These are phyloP conservation scores for Microcyclosporella mali DNA, from an alignment of 2,329 filamentous ascomycete species.

Conservation along the genomic window DNA sequence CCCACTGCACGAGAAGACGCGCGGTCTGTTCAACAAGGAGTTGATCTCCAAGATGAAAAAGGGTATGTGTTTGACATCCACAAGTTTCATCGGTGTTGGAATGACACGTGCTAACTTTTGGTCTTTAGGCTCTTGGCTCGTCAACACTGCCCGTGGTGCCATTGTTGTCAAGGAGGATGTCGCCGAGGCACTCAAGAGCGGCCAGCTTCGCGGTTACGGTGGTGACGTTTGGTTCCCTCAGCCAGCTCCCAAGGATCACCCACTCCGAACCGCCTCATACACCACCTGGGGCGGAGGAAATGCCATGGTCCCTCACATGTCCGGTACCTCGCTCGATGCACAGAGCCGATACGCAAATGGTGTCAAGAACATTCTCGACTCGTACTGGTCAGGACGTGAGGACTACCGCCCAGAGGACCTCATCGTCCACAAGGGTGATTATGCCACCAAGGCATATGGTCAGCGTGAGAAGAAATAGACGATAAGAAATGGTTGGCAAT, in stretches of 20 bases:
- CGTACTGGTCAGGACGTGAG: conserved; percentile 78
- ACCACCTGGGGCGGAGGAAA: conserved; percentile 96
- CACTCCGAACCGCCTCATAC: conserved; percentile 75
- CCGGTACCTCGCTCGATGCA: conserved; percentile 94
- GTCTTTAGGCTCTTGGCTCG: conserved; percentile 71
- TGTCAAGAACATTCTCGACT: conserved; percentile 81
- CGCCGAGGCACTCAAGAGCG: conserved; percentile 81
- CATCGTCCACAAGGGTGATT: conserved; percentile 84
- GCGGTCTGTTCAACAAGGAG: conserved; percentile 96
- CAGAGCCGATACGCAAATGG: conserved; percentile 61
- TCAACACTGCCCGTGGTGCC: conserved; percentile 97
- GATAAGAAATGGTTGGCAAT: neutral
- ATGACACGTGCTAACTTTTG: conserved; percentile 8
- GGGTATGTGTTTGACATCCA: conserved; percentile 47
- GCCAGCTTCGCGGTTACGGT: conserved; percentile 83
- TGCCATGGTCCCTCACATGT: conserved; percentile 99
- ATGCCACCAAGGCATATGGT: conserved; percentile 90
- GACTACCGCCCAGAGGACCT: conserved; percentile 89
- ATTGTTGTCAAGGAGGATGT: conserved; percentile 99
- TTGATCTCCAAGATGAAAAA: conserved; percentile 99
- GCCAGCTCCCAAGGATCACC: conserved; percentile 88
- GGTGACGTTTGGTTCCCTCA: conserved; percentile 97
- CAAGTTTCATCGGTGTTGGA: neutral
- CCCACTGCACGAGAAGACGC: conserved; percentile 96
- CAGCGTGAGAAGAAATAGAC: conserved; percentile 43